Base-by-base conservation (phyloP, 495 filamentous ascomycete species). In the Usnea hakonensis region DNA sequence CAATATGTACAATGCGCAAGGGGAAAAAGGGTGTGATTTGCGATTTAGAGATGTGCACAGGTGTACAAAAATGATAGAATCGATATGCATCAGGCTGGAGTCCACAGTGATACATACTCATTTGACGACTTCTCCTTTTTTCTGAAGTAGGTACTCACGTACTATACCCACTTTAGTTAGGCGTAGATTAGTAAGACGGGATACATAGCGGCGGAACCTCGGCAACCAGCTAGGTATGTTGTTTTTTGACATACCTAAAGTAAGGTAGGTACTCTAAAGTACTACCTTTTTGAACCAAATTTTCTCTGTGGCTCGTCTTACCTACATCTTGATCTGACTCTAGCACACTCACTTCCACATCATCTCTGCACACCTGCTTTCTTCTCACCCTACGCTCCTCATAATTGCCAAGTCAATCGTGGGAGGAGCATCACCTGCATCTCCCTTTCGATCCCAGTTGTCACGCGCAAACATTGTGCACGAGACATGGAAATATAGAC, bases 61-160 rank as follows among this genome's bases (percentile, higher is more conserved):
- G 14, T 52, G 48, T 52, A 52, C 48, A 52, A 52, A 52, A 52
- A 52, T 32, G 26, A 52, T 52, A 52, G 48, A 32, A 32, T 32
- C 32, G 48, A 52, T 52, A 52, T 32, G 26, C 48, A 52, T 17
- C 48, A 10, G n/a, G n/a, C n/a, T n/a, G n/a, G n/a, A n/a, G n/a
- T n/a, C n/a, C n/a, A n/a, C n/a, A n/a, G n/a, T n/a, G n/a, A n/a
- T n/a, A n/a, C n/a, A n/a, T n/a, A n/a, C n/a, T n/a, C n/a, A n/a
- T n/a, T n/a, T n/a, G n/a, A n/a, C n/a, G n/a, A n/a, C n/a, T n/a
- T n/a, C n/a, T n/a, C n/a, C n/a, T n/a, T n/a, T n/a, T n/a, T n/a
- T n/a, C n/a, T n/a, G n/a, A n/a, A n/a, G n/a, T n/a, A n/a, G n/a
- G n/a, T n/a, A n/a, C n/a, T n/a, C n/a, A n/a, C n/a, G n/a, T n/a